These are phyloP conservation scores for Porodaedalea pini DNA, from an alignment of 1,284 basidiomycete genomes.

Conservation along the genomic window DNA sequence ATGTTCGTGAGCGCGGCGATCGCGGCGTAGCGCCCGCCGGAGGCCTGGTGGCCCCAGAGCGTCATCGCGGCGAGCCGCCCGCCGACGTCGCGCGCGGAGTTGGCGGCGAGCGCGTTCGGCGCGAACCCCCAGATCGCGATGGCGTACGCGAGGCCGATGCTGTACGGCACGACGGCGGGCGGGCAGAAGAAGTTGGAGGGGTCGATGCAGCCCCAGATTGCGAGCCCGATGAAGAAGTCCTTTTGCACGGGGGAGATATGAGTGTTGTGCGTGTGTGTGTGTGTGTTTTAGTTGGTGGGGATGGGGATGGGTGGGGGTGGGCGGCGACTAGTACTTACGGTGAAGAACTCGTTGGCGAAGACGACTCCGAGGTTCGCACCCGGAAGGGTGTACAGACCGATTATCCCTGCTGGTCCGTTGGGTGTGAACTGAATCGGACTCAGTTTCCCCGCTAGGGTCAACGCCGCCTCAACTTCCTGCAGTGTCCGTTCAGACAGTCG, in stretches of 20 bases:
- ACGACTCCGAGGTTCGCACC: slow-evolving; percentile 49
- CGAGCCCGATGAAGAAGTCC: slow-evolving; percentile 63
- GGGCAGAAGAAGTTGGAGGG: slow-evolving; percentile 58
- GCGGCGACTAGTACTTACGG: slow-evolving; percentile 37
- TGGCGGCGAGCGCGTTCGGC: slow-evolving; percentile 51
- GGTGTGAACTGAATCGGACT: slow-evolving; percentile 51
- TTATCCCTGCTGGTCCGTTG: slow-evolving; percentile 59
- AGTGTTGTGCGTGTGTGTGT: not conserved
- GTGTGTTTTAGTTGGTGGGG: no score
- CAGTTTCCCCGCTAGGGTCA: slow-evolving; percentile 41
- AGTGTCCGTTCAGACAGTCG: not conserved
- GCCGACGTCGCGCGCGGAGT: slow-evolving; percentile 66
- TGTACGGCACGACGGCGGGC: slow-evolving; percentile 48
- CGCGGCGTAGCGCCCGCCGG: slow-evolving; percentile 58
- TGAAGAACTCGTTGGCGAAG: slow-evolving; percentile 65
- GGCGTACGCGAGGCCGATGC: slow-evolving; percentile 54
- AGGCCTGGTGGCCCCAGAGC: slow-evolving; percentile 53
- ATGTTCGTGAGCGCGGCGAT: slow-evolving; percentile 64
- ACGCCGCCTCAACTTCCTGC: slow-evolving; percentile 38
- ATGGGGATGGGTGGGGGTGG: slow-evolving; percentile 13
- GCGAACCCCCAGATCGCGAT: slow-evolving; percentile 59
- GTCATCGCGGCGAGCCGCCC: slow-evolving; percentile 54
- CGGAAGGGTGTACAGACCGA: slow-evolving; percentile 49
- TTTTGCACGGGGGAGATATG: slow-evolving; percentile 25
- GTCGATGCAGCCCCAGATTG: slow-evolving; percentile 57